Base-by-base conservation (phyloP, 495 filamentous ascomycete genomes). In the Tricharina praecox region DNA sequence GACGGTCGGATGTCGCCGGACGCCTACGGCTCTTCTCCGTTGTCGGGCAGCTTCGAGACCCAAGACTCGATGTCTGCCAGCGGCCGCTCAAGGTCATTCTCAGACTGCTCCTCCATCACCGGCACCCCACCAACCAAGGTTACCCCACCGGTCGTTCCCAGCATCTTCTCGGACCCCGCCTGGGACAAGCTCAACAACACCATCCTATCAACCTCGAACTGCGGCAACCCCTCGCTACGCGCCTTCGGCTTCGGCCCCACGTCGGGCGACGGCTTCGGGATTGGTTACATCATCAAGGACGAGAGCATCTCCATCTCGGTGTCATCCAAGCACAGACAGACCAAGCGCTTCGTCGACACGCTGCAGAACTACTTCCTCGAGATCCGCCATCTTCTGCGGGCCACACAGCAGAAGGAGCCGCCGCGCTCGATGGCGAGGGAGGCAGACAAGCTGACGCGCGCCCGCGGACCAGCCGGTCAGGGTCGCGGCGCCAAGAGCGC, bases 271-370 rank as follows among this genome's bases (percentile, higher is more conserved):
- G 90, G 90, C 0, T 96, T 96, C 62, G 90, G 92, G 10, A 93
- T 97, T 47, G 90, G 90, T 10, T 97, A 97, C 64, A 96, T 97
- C 56, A 95, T 97, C 74, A 97, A 97, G 64, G 88, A 94, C 57
- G 88, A 94, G 30, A 71, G 73, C 40, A 80, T 97, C 55, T 83
- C 77, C 25, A 92, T 97, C 61, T 95, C 90, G 62, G 86, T 88
- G 0, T 79, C 76, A 9, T 85, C 79, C 39, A 93, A 93, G 60
- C 90, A 97, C 59, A 68, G 90, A 8, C 90, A 97, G 65, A 97
- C 90, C 0, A 77, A 77, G 50, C 78, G 90, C 3, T 85, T 88
- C 54, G 77, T 96, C 51, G 83, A 95, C 49, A 81, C 84, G 0
- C 67, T 97, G 3, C 90, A 96, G 63, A 73, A 68, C 33, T 97